Evolutionary conservation across 805 yeast genomes (phyloP), one percentile per base, ranked within the genome.

Genomic region (Maudiozyma bulderi): DNA sequence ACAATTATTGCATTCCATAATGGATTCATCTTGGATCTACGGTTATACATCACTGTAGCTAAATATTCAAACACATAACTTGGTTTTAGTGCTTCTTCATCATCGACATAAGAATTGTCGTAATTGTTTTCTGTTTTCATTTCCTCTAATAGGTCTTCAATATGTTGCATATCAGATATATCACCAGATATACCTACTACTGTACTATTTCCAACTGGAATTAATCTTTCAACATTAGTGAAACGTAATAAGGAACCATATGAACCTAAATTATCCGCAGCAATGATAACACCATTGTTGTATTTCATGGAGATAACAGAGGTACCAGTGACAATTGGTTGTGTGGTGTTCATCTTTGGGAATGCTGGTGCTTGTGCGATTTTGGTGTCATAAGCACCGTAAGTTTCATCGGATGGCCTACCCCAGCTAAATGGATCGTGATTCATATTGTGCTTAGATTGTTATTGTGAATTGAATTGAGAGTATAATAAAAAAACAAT

Each of bases 401-500:
- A 93, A 1, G 81, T 75, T 42, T 77, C 80, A 64, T 85, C 81
- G 39, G 84, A 74, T 51, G 98, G 98, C 70, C 97, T 86, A 26
- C 98, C 99, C 99, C 99, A 91, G 58, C 76, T 75, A 59, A 75
- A 81, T 54, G 96, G 98, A 74, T 85, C 86, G 87, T 93, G 98
- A 62, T 91, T 86, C 99, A 91, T 93, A 7, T 28, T 47, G 20
- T 38, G 13, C 26, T 20, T 4, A 20, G 26, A 20, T 20, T 3
- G 26, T 20, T 20, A 20, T 20, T 20, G 2, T 20, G 26, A 3
- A 20, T 20, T 20, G 26, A 20, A 20, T 20, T 20, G 26, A n/a
- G n/a, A n/a, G n/a, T n/a, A n/a, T n/a, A n/a, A n/a, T n/a, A n/a
- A n/a, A n/a, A n/a, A n/a, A n/a, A n/a, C n/a, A 3, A 20, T 20